These are phyloP conservation scores for Talaromyces adpressus DNA, from an alignment of 495 filamentous ascomycete species.

Conservation along the genomic window DNA sequence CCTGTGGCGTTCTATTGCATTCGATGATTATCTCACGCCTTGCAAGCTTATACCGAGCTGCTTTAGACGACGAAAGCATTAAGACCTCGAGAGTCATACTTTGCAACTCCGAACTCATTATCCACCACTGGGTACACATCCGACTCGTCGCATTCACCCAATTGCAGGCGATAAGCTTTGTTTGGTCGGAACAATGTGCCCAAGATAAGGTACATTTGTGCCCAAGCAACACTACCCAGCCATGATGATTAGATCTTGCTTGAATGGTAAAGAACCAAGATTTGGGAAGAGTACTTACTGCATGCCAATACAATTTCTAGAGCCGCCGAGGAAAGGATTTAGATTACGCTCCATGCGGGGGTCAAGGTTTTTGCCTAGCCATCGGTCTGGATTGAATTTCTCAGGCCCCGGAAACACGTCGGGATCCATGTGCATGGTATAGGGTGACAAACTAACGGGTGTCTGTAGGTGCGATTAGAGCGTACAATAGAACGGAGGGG, in stretches of 20 bases:
- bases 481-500: no score
- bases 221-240: not conserved
- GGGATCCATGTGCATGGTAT: constrained; percentile 32
- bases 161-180: not conserved
- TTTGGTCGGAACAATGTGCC: not conserved
- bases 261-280: no score
- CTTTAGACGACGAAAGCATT: not conserved
- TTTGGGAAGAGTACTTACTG: constrained; percentile 15
- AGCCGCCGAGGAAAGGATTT: constrained; percentile 16
- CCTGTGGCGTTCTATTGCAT: no score
- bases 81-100: not conserved
- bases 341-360: constrained; percentile 17
- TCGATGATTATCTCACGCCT: no score
- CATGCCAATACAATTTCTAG: constrained; percentile 17
- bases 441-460: constrained; percentile 32
- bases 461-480: no score
- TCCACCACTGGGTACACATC: not conserved
- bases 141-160: not conserved
- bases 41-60: no score
- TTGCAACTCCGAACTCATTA: not conserved
- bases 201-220: not conserved
- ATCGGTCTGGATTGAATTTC: constrained; percentile 36
- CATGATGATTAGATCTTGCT: not conserved
- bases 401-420: constrained; percentile 30
- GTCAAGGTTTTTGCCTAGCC: constrained; percentile 16